Evolutionary conservation across 768 basidiomycete genomes (phyloP).

Genomic region (Kondoa malvinella): DNA sequence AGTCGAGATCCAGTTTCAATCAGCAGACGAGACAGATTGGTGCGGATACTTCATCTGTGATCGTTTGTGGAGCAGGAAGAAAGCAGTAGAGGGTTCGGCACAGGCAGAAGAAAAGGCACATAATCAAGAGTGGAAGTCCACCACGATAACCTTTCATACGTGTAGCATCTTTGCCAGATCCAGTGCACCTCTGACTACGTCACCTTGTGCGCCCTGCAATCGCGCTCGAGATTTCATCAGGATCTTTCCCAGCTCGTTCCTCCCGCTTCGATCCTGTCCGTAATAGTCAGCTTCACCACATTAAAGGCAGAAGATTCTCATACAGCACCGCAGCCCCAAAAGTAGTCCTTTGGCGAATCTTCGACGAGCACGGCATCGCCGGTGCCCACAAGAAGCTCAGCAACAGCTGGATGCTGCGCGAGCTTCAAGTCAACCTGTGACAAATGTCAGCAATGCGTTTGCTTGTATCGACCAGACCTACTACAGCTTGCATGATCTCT

Average conservation of each 20-base stretch:
- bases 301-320: neutral
- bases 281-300: neutral
- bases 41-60: too few species aligned
- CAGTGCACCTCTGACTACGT: too few species aligned
- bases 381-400: neutral
- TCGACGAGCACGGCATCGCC: neutral
- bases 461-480: neutral
- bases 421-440: neutral
- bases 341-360: neutral
- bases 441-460: neutral
- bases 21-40: too few species aligned
- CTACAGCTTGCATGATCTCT: neutral
- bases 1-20: too few species aligned
- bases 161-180: too few species aligned
- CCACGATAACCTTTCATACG: too few species aligned
- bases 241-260: neutral
- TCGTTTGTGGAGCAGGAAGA: too few species aligned
- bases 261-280: neutral
- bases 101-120: too few species aligned
- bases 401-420: neutral
- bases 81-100: too few species aligned
- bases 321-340: neutral
- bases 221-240: neutral
- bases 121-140: too few species aligned
- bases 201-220: neutral